A percentile compares a stretch with the other conserved stretches of the same genome.
These are phyloP conservation scores for Alternaria metachromatica DNA, from an alignment of 2,329 filamentous ascomycete genomes.

Conservation along the genomic window DNA sequence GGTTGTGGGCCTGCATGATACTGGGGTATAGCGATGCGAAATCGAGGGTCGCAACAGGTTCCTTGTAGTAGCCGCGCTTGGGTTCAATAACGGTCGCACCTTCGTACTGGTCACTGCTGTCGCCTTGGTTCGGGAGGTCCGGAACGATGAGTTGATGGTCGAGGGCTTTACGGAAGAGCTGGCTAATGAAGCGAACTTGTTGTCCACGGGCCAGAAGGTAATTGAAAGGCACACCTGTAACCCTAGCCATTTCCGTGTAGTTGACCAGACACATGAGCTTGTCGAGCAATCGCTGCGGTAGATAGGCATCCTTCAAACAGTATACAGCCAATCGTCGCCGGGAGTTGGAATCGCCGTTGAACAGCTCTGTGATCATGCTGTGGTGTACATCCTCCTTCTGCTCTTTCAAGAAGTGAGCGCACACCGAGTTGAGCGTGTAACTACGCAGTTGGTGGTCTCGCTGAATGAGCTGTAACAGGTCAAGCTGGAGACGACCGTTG, in stretches of 20 bases:
- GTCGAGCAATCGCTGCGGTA: slow-evolving; percentile 93
- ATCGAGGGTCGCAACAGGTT: slow-evolving; percentile 95
- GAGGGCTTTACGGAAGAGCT: slow-evolving; percentile 91
- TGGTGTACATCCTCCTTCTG: slow-evolving; percentile 99
- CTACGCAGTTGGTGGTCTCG: slow-evolving; percentile 93
- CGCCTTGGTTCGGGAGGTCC: slow-evolving; percentile 73
- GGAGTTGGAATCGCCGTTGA: slow-evolving; percentile 94
- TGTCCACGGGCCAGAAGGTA: slow-evolving; percentile 90
- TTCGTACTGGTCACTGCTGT: slow-evolving; percentile 86
- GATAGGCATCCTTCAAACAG: slow-evolving; percentile 95
- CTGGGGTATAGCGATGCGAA: slow-evolving; percentile 98
- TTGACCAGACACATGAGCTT: slow-evolving; percentile 99
- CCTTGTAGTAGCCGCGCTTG: slow-evolving; percentile 88
- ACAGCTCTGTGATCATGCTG: slow-evolving; percentile 98
- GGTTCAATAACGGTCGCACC: slow-evolving; percentile 98
- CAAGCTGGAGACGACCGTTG: slow-evolving; percentile 89
- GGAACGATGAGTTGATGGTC: slow-evolving; percentile 95
- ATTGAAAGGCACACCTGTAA: slow-evolving; percentile 98
- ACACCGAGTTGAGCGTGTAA: slow-evolving; percentile 97
- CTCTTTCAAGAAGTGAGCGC: slow-evolving; percentile 90
- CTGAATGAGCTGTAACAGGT: slow-evolving; percentile 93
- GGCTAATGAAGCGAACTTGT: slow-evolving; percentile 97
- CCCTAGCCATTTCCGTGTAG: slow-evolving; percentile 99
- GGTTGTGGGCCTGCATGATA: slow-evolving; percentile 98
- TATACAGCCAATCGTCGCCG: slow-evolving; percentile 90